Base-by-base conservation (phyloP, 495 filamentous ascomycete species). In the Aspergillus panamensis region DNA sequence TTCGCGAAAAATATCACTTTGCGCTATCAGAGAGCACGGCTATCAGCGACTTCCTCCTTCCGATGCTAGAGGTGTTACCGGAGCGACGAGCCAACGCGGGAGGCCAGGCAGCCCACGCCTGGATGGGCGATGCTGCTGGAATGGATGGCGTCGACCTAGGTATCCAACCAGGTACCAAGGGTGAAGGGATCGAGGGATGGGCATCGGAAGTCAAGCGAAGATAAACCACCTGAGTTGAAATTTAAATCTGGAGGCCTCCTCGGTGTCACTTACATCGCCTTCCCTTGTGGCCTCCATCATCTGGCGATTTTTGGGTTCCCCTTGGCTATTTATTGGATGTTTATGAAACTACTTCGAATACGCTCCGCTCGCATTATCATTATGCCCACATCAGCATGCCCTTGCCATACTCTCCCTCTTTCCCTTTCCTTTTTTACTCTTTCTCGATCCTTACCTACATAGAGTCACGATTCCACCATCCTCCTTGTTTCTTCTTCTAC, bases 1-100 rank as follows among this genome's bases (percentile, higher is more conserved):
- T 99, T 9, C 83, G 86, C 53, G 94, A 99, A 71, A 99, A 99
- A 66, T 99, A 99, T 65, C 95, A 97, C 70, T 97, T 96, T 65
- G 82, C 80, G 44, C 80, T 85, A 39, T 84, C 92, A 37, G 89
- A 97, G 50, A 80, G 82, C 25, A 86, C 84, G 72, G 82, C 82
- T 60, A 91, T 96, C 55, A 82, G 86, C 37, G 91, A 93, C 32
- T 95, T 99, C 74, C 73, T 99, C 21, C 77, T 87, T 3, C 94
- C 94, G 3, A 96, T 99, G 95, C 77, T 99, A 30, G 92, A 96
- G 66, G 74, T 99, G 12, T 70, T 88, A 44, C 95, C 95, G 0
- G 89, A 90, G 63, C 85, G 88, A 66, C 78, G 94, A 32, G 95
- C 95, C 13, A 97, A 97, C 69, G 95, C 95, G 12, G 94, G 95